Evolutionary conservation across 2,329 filamentous ascomycete genomes (phyloP).

Genomic region (Penicillium sp.): DNA sequence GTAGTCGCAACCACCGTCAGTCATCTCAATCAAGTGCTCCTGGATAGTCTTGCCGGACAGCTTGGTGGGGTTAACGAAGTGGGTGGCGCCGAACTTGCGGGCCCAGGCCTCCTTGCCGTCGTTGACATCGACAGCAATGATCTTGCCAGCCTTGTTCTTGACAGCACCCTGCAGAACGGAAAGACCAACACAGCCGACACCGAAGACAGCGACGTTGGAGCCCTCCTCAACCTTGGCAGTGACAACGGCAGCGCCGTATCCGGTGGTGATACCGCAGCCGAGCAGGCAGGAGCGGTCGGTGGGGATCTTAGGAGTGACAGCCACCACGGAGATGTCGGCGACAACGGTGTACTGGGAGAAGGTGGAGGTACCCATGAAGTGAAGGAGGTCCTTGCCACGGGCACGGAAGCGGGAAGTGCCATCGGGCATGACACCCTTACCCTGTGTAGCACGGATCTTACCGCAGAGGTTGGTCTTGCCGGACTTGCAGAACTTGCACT

Average conservation of each 20-base stretch:
- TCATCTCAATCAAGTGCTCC: conserved; percentile 94
- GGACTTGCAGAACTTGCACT: conserved; percentile 99
- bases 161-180: conserved; percentile 94
- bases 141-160: conserved; percentile 69
- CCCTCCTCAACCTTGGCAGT: conserved; percentile 91
- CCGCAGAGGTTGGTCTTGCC: conserved; percentile 99
- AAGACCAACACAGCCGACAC: conserved; percentile 92
- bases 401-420: conserved; percentile 92
- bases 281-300: conserved; percentile 97
- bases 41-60: conserved; percentile 76
- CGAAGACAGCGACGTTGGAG: conserved; percentile 87
- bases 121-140: conserved; percentile 76
- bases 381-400: conserved; percentile 91
- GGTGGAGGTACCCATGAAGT: conserved; percentile 99
- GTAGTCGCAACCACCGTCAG: conserved; percentile 96
- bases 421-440: conserved; percentile 94
- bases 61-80: conserved; percentile 93
- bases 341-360: conserved; percentile 99
- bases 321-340: conserved; percentile 96
- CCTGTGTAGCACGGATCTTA: conserved; percentile 97
- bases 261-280: conserved; percentile 97
- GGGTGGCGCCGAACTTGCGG: conserved; percentile 90
- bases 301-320: conserved; percentile 83
- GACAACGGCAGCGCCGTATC: conserved; percentile 92
- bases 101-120: conserved; percentile 88